Base-by-base conservation (phyloP, 495 filamentous ascomycete species). In the Aspergillus leporis region DNA sequence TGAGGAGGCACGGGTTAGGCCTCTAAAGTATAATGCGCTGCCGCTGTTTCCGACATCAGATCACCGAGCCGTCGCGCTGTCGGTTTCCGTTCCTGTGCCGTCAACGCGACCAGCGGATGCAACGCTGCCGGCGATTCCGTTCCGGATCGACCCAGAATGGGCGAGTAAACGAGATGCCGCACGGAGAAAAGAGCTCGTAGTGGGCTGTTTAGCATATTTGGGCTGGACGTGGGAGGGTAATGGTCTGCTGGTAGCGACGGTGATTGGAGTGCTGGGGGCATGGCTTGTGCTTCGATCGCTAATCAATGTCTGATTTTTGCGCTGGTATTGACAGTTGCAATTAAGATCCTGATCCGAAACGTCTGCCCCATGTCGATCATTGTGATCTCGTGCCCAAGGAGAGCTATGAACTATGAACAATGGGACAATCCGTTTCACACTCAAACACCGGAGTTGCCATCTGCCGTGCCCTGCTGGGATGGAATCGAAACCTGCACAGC, bases 31-130 rank as follows among this genome's bases (percentile, higher is more conserved):
- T 63, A 78, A 84, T 46, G 84, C 89, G 7, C 76, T 97, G 8
- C 91, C 92, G 1, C 67, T 91, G 0, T 82, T 94, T 53, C 77
- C 79, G 16, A 88, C 89, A 16, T 91, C 88, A 32, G 94, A 98
- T 70, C 94, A 98, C 65, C 85, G 90, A 14, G 82, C 93, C 4
- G 93, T 96, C 0, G 88, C 85, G 12, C 78, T 93, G 14, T 78
- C 85, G 4, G 74, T 86, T 10, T 66, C 74, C 5, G 76, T 95
- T 14, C 86, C 89, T 1, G 63, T 86, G 2, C 52, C 43, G 31
- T 62, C 70, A 16, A 61, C 75, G 31, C 61, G 58, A 22, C 56
- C 57, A 36, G 45, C 52, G n/a, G 71, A 72, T 47, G 64, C 69
- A 30, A 22, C 47, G 5, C 59, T 70, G 51, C 49, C 66, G 5